These are phyloP conservation scores for Exophiala xenobiotica DNA, from an alignment of 2,329 filamentous ascomycete genomes.

Conservation along the genomic window DNA sequence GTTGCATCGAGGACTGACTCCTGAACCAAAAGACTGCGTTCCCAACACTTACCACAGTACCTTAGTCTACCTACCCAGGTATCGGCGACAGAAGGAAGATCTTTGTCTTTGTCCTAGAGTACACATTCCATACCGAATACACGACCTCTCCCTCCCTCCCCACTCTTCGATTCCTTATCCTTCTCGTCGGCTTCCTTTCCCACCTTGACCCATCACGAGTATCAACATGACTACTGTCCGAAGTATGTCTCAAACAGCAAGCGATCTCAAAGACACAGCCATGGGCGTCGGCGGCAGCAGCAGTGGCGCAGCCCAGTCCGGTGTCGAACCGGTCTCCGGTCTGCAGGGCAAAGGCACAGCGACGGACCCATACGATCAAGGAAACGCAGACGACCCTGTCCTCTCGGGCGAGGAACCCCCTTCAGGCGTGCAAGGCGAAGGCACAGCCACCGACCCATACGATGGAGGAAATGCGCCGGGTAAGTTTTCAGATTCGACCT, in stretches of 20 bases:
- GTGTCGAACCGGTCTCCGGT: slow-evolving; percentile 21
- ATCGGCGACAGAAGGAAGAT: too few species aligned
- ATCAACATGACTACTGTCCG: neutral
- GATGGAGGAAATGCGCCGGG: slow-evolving; percentile 29
- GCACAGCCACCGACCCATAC: slow-evolving; percentile 27
- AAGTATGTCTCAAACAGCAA: neutral
- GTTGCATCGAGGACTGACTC: too few species aligned
- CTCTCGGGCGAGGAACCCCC: slow-evolving; percentile 26
- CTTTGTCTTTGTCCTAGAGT: too few species aligned
- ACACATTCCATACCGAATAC: too few species aligned
- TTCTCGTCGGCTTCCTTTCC: neutral
- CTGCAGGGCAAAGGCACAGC: slow-evolving; percentile 22
- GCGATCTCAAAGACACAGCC: neutral
- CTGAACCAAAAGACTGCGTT: too few species aligned
- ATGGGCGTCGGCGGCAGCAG: neutral
- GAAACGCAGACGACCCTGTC: slow-evolving; percentile 4
- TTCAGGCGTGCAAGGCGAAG: slow-evolving; percentile 26
- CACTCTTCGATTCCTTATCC: neutral
- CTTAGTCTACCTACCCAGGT: too few species aligned
- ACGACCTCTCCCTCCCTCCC: too few species aligned
- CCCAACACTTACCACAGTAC: too few species aligned
- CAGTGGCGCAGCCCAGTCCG: slow-evolving; percentile 5
- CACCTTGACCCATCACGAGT: neutral
- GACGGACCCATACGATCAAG: slow-evolving; percentile 10
- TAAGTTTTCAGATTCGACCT: too few species aligned